A percentile compares a stretch with the other conserved stretches of the same genome.
Conservation (phyloP, 2,329 filamentous ascomycete species). For the Xylaria sp. region DNA sequence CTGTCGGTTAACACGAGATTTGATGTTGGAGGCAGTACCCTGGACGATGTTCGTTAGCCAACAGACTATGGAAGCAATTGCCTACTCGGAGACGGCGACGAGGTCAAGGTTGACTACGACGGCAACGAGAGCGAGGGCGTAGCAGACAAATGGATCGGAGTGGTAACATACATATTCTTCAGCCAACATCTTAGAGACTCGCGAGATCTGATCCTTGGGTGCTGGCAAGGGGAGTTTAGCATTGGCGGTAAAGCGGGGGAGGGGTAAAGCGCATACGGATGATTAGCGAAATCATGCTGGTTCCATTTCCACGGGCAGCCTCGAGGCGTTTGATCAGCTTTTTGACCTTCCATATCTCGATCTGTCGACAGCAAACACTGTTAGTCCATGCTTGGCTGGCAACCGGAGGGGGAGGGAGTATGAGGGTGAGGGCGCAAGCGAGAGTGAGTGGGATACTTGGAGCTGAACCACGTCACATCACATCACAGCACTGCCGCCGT, state of each 20-base stretch:
- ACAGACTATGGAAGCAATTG: slow-evolving; percentile 12
- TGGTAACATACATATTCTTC: slow-evolving; percentile 90
- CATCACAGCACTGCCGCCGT: slow-evolving; percentile 28
- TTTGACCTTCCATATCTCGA: slow-evolving; percentile 96
- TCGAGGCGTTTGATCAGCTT: slow-evolving; percentile 99
- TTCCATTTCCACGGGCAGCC: slow-evolving; percentile 96
- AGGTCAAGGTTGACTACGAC: neutral
- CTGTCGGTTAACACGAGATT: slow-evolving; percentile 98
- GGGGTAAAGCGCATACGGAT: slow-evolving; percentile 75
- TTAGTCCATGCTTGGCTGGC: slow-evolving; percentile 41
- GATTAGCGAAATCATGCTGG: slow-evolving; percentile 99
- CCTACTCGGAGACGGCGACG: slow-evolving; percentile 1
- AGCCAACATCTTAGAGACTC: slow-evolving; percentile 98
- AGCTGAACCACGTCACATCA: slow-evolving; percentile 7
- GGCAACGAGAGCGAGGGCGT: neutral
- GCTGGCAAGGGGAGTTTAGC: slow-evolving; percentile 72
- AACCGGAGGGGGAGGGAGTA: slow-evolving; percentile 19
- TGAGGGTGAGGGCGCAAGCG: slow-evolving; percentile 1
- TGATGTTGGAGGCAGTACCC: slow-evolving; percentile 99
- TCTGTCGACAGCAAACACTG: slow-evolving; percentile 56
- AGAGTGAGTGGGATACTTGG: slow-evolving; percentile 30
- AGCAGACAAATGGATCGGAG: neutral
- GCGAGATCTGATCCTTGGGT: slow-evolving; percentile 97
- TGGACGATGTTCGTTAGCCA: slow-evolving; percentile 53
- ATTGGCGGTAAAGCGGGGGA: slow-evolving; percentile 42